Base-by-base conservation (phyloP, 352 stramenopile genomes). In the Phytophthora fragariae region DNA sequence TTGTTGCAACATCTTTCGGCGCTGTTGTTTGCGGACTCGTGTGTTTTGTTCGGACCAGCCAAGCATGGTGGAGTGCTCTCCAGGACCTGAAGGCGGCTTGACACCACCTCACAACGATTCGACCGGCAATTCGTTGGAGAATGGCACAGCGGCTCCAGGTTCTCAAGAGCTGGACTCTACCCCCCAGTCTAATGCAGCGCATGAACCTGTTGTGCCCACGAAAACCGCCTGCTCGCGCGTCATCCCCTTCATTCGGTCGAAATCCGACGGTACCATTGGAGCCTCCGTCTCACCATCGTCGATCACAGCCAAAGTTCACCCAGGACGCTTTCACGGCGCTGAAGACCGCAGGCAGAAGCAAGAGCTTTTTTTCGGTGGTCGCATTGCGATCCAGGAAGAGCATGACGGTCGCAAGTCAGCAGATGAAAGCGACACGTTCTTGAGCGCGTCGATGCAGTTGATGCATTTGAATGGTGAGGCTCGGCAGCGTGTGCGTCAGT, bases 401-500 rank as follows among this genome's bases (percentile, higher is more conserved):
- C 35, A 33, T 33, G 55, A 33, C 44, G 11, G 12, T 31, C 33
- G 17, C 50, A 6, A 49, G 15, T 14, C n/a, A 57, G 41, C 37
- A 56, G 57, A 72, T 9, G 72, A 72, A 6, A 68, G 72, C 12
- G 75, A 87, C 19, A 75, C 79, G 5, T 90, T 91, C 44, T 61
- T 92, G 14, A 82, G 82, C 41, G 83, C 83, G 14, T 92, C 85
- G 11, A 80, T 93, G 37, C 85, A 94, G 63, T 62, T 93, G 0
- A 58, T 91, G 49, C 81, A 92, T 61, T 57, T 89, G 8, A 88
- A 94, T 29, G 86, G 83, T 65, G 82, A 92, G 31, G 71, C 76
- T 33, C 83, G 80, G 0, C 81, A 92, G 57, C 76, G 74, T 54
- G 69, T 93, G 0, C 84, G 85, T 10, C 82, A 92, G 64, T 64